These are phyloP conservation scores for Rosa multiflora DNA, from an alignment of 306 rosid species.

Conservation along the genomic window DNA sequence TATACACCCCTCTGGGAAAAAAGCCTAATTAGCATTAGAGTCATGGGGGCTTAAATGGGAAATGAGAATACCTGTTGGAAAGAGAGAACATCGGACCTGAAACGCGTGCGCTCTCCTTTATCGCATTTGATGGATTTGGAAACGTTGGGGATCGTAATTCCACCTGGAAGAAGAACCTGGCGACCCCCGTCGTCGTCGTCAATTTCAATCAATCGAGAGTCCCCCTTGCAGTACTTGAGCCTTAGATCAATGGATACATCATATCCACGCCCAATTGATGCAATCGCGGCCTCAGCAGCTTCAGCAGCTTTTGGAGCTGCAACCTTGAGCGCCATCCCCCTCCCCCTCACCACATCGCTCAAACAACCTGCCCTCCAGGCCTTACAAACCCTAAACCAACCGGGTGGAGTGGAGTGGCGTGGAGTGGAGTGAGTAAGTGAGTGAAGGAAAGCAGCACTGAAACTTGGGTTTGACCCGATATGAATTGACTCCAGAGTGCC, in stretches of 20 bases:
- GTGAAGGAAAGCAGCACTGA: too few relatives aligned
- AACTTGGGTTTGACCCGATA: too few relatives aligned
- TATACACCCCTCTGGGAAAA: too few relatives aligned
- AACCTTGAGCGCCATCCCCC: slow-evolving; percentile 70
- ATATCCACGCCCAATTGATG: slow-evolving; percentile 86
- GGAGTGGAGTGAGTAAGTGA: too few relatives aligned
- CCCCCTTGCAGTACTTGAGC: slow-evolving; percentile 89
- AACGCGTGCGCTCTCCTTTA: slow-evolving; percentile 93
- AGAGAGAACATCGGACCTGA: slow-evolving; percentile 93
- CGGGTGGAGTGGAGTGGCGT: too few relatives aligned
- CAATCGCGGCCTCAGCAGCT: slow-evolving; percentile 87
- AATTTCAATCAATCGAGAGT: slow-evolving; percentile 71
- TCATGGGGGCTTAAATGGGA: too few relatives aligned
- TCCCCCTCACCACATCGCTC: slow-evolving; percentile 39
- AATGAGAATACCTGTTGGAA: slow-evolving; percentile 68
- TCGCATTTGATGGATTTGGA: slow-evolving; percentile 88
- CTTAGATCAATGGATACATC: slow-evolving; percentile 72
- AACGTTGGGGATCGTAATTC: slow-evolving; percentile 66
- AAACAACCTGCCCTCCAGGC: too few relatives aligned
- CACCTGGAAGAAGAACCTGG: slow-evolving; percentile 77
- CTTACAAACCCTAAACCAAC: too few relatives aligned
- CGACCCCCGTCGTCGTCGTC: slow-evolving; percentile 54
- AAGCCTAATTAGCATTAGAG: too few relatives aligned
- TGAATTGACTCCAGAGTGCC: too few relatives aligned
- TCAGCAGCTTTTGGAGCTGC: slow-evolving; percentile 71